Conservation (phyloP, 2,329 filamentous ascomycete species). For the Fusarium zealandicum region DNA sequence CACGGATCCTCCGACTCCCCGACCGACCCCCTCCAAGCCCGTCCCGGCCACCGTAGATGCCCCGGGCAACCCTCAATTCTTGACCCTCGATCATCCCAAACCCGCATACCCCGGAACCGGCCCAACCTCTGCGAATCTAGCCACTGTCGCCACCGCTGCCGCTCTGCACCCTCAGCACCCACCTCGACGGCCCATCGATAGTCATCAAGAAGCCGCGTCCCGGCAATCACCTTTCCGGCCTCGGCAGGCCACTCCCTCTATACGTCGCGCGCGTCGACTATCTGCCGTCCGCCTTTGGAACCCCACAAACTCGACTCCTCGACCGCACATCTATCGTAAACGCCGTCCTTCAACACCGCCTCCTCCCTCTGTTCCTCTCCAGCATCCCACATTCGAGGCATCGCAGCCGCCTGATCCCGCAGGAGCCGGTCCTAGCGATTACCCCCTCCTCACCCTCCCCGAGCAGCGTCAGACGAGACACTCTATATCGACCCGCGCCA, state of each 20-base stretch:
- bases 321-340: constrained; percentile 47
- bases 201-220: constrained; percentile 27
- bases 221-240: constrained; percentile 52
- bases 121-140: constrained; percentile 21
- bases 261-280: constrained; percentile 49
- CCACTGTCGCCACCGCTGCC: constrained; percentile 30
- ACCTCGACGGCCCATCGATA: constrained; percentile 15
- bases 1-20: constrained; percentile 58
- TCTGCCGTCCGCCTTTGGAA: constrained; percentile 65
- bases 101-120: constrained; percentile 41
- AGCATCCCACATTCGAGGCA: constrained; percentile 53
- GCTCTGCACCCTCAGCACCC: constrained; percentile 29
- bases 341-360: constrained; percentile 63
- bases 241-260: constrained; percentile 43
- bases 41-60: constrained; percentile 42
- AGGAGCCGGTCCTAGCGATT: constrained; percentile 53
- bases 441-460: constrained; percentile 59
- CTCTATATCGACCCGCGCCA: constrained; percentile 54
- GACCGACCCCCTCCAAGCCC: constrained; percentile 33
- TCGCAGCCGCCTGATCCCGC: constrained; percentile 48
- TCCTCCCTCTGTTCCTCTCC: constrained; percentile 59
- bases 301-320: constrained; percentile 65
- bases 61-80: constrained; percentile 40
- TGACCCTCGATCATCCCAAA: constrained; percentile 44
- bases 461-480: constrained; percentile 58